A percentile compares a stretch with the other conserved stretches of the same genome.
Evolutionary conservation across 805 yeast species (phyloP).

Genomic region (Alloascoidea hylecoeti): DNA sequence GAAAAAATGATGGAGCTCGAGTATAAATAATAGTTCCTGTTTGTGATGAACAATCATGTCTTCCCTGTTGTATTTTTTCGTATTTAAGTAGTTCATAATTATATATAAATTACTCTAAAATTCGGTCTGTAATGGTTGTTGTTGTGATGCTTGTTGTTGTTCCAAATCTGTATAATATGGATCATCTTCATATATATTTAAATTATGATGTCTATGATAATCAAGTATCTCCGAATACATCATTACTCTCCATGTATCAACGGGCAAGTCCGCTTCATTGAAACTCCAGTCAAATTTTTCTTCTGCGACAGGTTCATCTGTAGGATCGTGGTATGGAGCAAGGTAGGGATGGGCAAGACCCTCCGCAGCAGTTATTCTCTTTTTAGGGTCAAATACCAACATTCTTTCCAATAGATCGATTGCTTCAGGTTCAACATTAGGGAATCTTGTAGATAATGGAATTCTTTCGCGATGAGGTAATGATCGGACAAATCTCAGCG

Average conservation of each 20-base stretch:
- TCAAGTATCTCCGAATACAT: slow-evolving; percentile 96
- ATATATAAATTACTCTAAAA: no score
- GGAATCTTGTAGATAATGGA: neutral
- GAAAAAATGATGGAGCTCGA: no score
- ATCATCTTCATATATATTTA: no score
- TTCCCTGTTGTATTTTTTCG: no score
- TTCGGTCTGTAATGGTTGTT: no score
- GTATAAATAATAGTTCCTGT: no score
- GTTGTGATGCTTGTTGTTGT: no score
- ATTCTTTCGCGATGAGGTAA: slow-evolving; percentile 72
- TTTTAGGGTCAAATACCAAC: slow-evolving; percentile 91
- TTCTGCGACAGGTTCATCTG: slow-evolving; percentile 92
- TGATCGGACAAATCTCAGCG: slow-evolving; percentile 84
- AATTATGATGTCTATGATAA: no score
- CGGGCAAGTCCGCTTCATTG: slow-evolving; percentile 94
- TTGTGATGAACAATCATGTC: no score
- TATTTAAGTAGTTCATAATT: no score
- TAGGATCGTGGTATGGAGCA: slow-evolving; percentile 93
- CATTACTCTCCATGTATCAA: slow-evolving; percentile 98
- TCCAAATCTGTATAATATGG: no score
- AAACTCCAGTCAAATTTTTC: slow-evolving; percentile 96
- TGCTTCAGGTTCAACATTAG: slow-evolving; percentile 67
- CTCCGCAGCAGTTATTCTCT: slow-evolving; percentile 85
- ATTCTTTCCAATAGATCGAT: slow-evolving; percentile 77
- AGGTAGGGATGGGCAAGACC: slow-evolving; percentile 84